Base-by-base conservation (phyloP, 345 rosid species). In the Mangifera indica region DNA sequence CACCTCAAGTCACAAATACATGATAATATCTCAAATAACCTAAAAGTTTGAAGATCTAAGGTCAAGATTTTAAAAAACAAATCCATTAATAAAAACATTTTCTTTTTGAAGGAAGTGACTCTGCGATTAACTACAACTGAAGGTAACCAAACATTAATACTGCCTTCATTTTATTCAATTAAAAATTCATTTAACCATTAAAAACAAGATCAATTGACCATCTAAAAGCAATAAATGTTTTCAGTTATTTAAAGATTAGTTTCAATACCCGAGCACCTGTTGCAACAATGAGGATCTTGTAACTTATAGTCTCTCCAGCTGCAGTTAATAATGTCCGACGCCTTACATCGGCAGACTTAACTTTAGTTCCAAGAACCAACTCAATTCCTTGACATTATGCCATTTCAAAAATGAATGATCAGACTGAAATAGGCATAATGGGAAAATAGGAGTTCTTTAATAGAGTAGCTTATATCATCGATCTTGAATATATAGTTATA, bases 201-300 rank as follows among this genome's bases (percentile, higher is more conserved):
- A 24, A 56, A 69, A 21, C 53, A 26, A 52, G 21, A 32, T 60
- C 15, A 60, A 14, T 3, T 8, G 8, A 60, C 18, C 21, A 48
- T n/a, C 32, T 10, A 49, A 66, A 65, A 70, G 61, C 60, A 66
- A 66, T 24, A 67, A 60, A 65, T 46, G 67, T n/a, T 61, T 40
- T 65, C 21, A n/a, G 42, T 42, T 15, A 51, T 67, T 42, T 60
- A 69, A 82, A 82, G 81, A 82, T 69, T 72, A 71, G 74, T 71
- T 84, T 66, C 81, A 83, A 70, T 95, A 95, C 99, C 98, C 92
- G 89, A 84, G 99, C 99, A 85, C 99, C 99, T 69, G 98, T 92
- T 66, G 97, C 98, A 80, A 95, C 82, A 78, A 95, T 89, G 74
- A 95, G 90, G 81, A 82, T 72, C 78, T 91, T 87, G 83, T 90